phyloP scores from a whole-genome alignment of 2,329 filamentous ascomycete species.

The Arthrobotrys musiformis region DNA sequence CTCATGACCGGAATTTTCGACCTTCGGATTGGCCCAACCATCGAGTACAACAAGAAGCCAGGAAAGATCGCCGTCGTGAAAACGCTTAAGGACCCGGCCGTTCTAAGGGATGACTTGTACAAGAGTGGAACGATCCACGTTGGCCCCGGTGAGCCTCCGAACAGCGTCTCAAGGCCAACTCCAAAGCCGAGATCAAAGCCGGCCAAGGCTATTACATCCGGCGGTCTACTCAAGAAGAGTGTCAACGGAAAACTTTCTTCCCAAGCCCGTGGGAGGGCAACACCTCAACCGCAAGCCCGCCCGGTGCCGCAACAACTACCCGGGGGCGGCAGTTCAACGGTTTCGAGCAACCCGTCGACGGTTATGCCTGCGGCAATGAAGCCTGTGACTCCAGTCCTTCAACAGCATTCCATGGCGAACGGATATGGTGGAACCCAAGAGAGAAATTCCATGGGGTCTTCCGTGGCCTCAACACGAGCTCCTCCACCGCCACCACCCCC shows the following conservation, averaged over 20 bases:
- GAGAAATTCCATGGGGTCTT: conserved; percentile 37
- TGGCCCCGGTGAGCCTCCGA: conserved; percentile 81
- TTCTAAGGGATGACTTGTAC: conserved; percentile 80
- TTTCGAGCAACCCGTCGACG: conserved; percentile 46
- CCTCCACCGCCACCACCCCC: conserved; percentile 73
- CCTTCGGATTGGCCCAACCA: conserved; percentile 81
- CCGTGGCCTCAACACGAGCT: conserved; percentile 64
- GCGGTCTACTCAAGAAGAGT: conserved; percentile 89
- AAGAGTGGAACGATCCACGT: conserved; percentile 95
- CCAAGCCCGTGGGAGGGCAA: conserved; percentile 69
- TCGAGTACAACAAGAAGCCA: conserved; percentile 98
- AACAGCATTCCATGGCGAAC: conserved; percentile 34
- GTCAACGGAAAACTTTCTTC: conserved; percentile 79
- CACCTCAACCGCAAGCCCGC: conserved; percentile 62
- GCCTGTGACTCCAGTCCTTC: conserved; percentile 20
- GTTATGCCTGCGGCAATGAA: conserved; percentile 23
- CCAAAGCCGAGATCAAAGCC: conserved; percentile 87
- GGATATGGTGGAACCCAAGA: conserved; percentile 36
- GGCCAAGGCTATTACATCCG: conserved; percentile 88
- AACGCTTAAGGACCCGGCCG: conserved; percentile 84
- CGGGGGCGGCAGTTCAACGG: conserved; percentile 61
- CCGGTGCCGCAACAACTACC: conserved; percentile 50
- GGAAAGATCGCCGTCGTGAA: conserved; percentile 91
- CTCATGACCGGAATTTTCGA: conserved; percentile 82
- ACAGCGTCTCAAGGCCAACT: conserved; percentile 82